These are phyloP conservation scores for Hypoxylon subgilvum DNA, from an alignment of 495 filamentous ascomycete genomes.

Conservation along the genomic window DNA sequence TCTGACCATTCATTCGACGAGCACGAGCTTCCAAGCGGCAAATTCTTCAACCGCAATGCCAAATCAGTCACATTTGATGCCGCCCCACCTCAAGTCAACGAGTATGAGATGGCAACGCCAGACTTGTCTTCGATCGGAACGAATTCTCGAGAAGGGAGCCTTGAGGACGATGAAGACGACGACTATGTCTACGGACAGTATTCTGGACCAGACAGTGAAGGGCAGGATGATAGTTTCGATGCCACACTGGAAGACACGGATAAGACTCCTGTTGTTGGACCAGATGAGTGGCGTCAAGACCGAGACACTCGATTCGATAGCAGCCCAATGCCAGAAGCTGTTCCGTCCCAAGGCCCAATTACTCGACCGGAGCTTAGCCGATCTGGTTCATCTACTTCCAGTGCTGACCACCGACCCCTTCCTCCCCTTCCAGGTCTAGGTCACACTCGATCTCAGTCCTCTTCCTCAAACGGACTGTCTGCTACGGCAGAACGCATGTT, in stretches of 20 bases:
- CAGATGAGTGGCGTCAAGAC: constrained; percentile 91
- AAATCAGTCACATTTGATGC: constrained; percentile 97
- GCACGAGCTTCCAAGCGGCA: constrained; percentile 59
- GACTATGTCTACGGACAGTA: constrained; percentile 63
- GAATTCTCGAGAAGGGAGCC: constrained; percentile 87
- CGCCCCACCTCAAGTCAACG: constrained; percentile 90
- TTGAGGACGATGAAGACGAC: constrained; percentile 76
- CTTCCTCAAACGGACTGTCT: constrained; percentile 56
- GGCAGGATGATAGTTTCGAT: constrained; percentile 89
- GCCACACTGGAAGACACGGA: constrained; percentile 92
- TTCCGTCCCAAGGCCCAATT: constrained; percentile 29
- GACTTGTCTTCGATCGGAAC: constrained; percentile 88
- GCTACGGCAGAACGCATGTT: constrained; percentile 68
- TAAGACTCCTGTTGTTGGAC: constrained; percentile 94
- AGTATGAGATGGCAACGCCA: constrained; percentile 97
- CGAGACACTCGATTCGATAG: constrained; percentile 77
- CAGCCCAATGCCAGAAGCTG: constrained; percentile 64
- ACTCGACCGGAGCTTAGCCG: constrained; percentile 56
- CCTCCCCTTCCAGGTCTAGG: constrained; percentile 71
- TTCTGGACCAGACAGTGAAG: constrained; percentile 66
- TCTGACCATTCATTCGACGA: constrained; percentile 64
- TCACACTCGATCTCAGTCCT: constrained; percentile 44
- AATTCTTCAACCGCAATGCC: constrained; percentile 74
- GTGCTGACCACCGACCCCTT: constrained; percentile 73
- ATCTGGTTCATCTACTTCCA: constrained; percentile 71